Evolutionary conservation across 225 moss, liverwort and hornwort species (phyloP), one percentile per base, ranked within the genome.

Genomic region (Marchantia polymorpha): DNA sequence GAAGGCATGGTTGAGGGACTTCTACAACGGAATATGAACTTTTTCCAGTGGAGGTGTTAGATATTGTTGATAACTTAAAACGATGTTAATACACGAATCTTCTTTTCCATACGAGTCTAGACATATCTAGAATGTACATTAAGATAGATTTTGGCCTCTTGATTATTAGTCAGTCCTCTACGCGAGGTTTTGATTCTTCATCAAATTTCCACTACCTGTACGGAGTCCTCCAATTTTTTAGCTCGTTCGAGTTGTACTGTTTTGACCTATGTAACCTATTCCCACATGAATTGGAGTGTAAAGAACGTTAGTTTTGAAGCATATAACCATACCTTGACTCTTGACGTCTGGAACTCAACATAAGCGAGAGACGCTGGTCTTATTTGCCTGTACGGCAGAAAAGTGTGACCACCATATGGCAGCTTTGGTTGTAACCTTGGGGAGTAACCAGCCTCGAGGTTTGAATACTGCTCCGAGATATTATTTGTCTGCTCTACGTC

Each of bases 21-120:
- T 22, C 29, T 92, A 63, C 86, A 91, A 58, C 76, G 64, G 22
- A 93, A 92, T 47, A 89, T 92, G 86, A 67, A 79, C 26, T 79
- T 25, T 22, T 91, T 83, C 50, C 81, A 81, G 48, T 77, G 80
- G 81, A 69, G 29, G 30, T 77, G 63, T 77, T 76, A 76, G 72
- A 54, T 26, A 70, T 4, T 69, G 72, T 0, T 7, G 23, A 7
- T 49, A 7, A 7, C n/a, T 72, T 73, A 46, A 2, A 3, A 0
- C 22, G 46, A 25, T 73, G 53, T 73, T 51, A 3, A 73, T 73
- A 23, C 39, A 39, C 39, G 39, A 39, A 39, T 39, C 39, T 19
- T 52, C 0, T 53, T 73, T 52, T 51, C 5, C 71, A 51, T 53
- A 55, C 27, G 15, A 14, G 14, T 52, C 11, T 4, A 25, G 13